A percentile compares a stretch with the other conserved stretches of the same genome.
Evolutionary conservation across 352 stramenopile genomes (phyloP).

Genomic region (Thalassiosira livingstoniorum): DNA sequence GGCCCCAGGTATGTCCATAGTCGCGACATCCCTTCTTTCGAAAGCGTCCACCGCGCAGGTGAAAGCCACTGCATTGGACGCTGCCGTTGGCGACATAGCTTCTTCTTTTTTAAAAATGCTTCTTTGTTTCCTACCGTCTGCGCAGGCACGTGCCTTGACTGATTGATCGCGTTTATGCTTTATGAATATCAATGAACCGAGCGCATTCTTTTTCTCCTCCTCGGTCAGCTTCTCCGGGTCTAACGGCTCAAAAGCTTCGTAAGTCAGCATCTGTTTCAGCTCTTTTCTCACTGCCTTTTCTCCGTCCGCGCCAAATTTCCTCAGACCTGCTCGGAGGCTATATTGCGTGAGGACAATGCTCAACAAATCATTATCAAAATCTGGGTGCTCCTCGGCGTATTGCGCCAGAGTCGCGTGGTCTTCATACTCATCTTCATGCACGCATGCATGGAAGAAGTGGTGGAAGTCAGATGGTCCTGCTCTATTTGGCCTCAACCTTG

Average conservation of each 20-base stretch:
- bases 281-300: constrained; percentile 33
- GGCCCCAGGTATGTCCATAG: constrained; percentile 46
- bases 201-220: constrained; percentile 20
- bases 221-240: constrained; percentile 8
- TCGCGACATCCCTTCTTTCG: constrained; percentile 32
- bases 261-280: constrained; percentile 41
- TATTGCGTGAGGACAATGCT: constrained; percentile 1
- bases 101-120: constrained; percentile 46
- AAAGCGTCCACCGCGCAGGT: constrained; percentile 43
- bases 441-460: too few relatives aligned
- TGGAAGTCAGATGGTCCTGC: too few relatives aligned
- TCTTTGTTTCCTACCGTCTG: constrained; percentile 47
- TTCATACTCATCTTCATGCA: too few relatives aligned
- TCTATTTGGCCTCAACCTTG: too few relatives aligned
- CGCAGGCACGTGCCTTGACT: constrained; percentile 50
- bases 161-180: constrained; percentile 47
- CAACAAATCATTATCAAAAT: too few relatives aligned
- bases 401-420: too few relatives aligned
- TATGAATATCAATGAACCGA: constrained; percentile 57
- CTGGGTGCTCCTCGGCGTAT: too few relatives aligned
- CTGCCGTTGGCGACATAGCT: constrained; percentile 40
- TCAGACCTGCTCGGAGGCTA: constrained; percentile 43
- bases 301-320: constrained; percentile 23
- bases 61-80: constrained; percentile 23
- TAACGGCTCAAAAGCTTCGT: constrained; percentile 14